Evolutionary conservation across 305 asterid species (phyloP).

Genomic region (Nicotiana rustica): DNA sequence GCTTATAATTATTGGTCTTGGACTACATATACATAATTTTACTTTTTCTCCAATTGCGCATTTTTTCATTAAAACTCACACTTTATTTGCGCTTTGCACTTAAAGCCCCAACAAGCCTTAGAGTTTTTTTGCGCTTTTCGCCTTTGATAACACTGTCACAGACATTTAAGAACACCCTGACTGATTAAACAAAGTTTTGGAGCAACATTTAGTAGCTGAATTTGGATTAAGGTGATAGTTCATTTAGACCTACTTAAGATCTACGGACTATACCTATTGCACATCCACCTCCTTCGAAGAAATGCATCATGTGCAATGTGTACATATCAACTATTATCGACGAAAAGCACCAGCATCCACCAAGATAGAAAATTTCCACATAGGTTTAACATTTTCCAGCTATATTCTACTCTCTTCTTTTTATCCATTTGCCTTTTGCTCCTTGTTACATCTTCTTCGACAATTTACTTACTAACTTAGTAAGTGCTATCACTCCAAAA

Average conservation of each 20-base stretch:
- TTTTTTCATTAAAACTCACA: no score
- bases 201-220: not conserved
- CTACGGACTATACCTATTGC: no score
- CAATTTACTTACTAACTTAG: not conserved
- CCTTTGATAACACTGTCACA: no score
- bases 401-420: not conserved
- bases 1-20: no score
- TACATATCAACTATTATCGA: conserved; percentile 10
- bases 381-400: not conserved
- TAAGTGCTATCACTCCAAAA: not conserved
- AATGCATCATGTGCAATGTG: not conserved
- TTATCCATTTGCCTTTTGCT: not conserved
- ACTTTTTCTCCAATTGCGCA: no score
- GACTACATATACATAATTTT: no score
- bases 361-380: not conserved
- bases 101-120: no score
- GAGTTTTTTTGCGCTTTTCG: no score
- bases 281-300: not conserved
- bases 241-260: no score
- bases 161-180: not conserved
- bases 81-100: no score
- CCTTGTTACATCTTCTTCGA: not conserved
- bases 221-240: not conserved
- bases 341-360: not conserved
- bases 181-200: not conserved